A percentile compares a stretch with the other conserved stretches of the same genome.
These are phyloP conservation scores for Giardia muris DNA, from an alignment of 208 protist species.

Conservation along the genomic window DNA sequence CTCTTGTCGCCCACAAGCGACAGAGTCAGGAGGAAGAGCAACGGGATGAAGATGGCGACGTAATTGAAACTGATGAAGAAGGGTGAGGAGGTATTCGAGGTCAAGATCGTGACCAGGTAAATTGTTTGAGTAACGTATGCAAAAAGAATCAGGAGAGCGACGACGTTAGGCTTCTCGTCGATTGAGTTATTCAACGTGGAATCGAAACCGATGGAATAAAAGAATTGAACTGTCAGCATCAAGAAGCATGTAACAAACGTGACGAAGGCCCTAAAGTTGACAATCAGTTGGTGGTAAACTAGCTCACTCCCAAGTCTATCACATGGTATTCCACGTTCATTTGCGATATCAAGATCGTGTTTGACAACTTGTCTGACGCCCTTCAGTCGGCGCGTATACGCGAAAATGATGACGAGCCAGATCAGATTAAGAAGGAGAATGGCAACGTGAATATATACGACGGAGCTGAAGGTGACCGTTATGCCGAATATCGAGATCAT, in stretches of 20 bases:
- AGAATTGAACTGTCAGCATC: neutral
- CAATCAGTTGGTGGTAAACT: neutral
- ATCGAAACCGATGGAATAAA: neutral
- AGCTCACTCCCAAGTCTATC: neutral
- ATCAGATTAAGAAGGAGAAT: neutral
- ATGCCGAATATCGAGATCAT: neutral
- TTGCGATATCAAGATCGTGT: neutral
- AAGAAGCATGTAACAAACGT: neutral
- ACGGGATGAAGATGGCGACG: neutral
- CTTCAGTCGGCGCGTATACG: neutral
- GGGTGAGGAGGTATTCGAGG: neutral
- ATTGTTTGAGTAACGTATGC: neutral
- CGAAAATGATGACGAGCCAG: neutral
- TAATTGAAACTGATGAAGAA: neutral
- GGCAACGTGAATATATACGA: neutral
- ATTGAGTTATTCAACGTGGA: neutral
- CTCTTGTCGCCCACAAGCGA: neutral
- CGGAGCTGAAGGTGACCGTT: neutral
- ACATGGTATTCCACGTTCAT: neutral
- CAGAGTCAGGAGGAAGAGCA: neutral
- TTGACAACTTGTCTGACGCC: neutral
- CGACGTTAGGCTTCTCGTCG: neutral
- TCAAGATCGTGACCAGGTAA: neutral
- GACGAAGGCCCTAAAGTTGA: neutral
- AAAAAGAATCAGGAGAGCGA: neutral